A percentile compares a stretch with the other conserved stretches of the same genome.
phyloP scores from a whole-genome alignment of 345 rosid genomes.

The Barbarea vulgaris region DNA sequence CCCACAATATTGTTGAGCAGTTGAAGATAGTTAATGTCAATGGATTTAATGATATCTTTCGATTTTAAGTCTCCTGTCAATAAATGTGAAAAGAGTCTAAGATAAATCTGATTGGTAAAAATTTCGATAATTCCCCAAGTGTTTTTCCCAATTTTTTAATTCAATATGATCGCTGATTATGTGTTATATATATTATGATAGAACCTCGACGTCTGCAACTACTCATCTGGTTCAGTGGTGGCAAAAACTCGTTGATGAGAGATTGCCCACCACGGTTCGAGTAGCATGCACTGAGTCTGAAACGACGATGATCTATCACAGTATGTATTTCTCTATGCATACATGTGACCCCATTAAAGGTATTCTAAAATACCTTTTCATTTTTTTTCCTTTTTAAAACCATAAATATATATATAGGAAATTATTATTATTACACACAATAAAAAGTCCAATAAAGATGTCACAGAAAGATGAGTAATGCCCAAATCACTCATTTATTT shows the following conservation, averaged over 20 bases:
- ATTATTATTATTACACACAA: slow-evolving; percentile 28
- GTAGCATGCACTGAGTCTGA: not conserved
- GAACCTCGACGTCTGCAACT: not conserved
- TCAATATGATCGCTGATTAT: too few relatives aligned
- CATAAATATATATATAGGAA: too few relatives aligned
- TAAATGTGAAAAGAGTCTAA: too few relatives aligned
- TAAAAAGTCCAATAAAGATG: not conserved
- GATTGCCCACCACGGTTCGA: not conserved
- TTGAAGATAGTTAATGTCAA: too few relatives aligned
- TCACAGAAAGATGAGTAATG: not conserved
- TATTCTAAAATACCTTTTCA: slow-evolving; percentile 7
- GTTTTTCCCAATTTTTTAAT: too few relatives aligned
- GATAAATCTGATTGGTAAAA: too few relatives aligned
- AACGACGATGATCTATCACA: not conserved
- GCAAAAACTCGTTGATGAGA: not conserved
- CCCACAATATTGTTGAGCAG: too few relatives aligned
- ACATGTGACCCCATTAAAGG: not conserved
- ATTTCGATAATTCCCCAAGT: too few relatives aligned
- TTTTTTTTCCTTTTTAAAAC: too few relatives aligned
- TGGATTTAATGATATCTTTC: too few relatives aligned
- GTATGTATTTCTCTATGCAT: too few relatives aligned
- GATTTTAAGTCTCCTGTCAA: too few relatives aligned
- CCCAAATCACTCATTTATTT: slow-evolving; percentile 24
- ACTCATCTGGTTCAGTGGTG: not conserved
- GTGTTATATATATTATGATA: not conserved